phyloP scores from a whole-genome alignment of 2,329 filamentous ascomycete species.

The Pseudopyricularia javanii region DNA sequence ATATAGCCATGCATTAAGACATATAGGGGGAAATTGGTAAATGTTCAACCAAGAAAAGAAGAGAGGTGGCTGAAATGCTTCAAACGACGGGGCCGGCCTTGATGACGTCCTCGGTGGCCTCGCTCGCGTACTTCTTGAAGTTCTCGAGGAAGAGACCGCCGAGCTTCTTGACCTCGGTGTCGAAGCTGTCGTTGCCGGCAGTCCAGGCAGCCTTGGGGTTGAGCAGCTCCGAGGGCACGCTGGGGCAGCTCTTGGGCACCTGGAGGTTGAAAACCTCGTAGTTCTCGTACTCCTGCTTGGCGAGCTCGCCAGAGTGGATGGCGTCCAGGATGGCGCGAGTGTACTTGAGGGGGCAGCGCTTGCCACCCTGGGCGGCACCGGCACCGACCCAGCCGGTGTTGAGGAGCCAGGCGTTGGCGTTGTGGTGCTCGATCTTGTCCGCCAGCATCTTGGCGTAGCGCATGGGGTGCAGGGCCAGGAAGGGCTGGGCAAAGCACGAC shows the following conservation, averaged over 20 bases:
- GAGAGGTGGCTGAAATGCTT: background rate
- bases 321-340: slow-evolving; percentile 96
- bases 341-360: slow-evolving; percentile 97
- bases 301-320: slow-evolving; percentile 94
- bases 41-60: background rate
- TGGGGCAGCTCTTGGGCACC: slow-evolving; percentile 84
- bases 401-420: slow-evolving; percentile 93
- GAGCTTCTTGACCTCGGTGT: slow-evolving; percentile 79
- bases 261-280: slow-evolving; percentile 96
- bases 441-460: slow-evolving; percentile 97
- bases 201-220: slow-evolving; percentile 94
- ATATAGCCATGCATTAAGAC: background rate
- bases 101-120: slow-evolving; percentile 71
- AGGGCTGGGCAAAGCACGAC: slow-evolving; percentile 97
- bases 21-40: background rate
- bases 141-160: slow-evolving; percentile 87
- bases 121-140: slow-evolving; percentile 87
- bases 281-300: slow-evolving; percentile 82
- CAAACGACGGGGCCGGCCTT: slow-evolving; percentile 43
- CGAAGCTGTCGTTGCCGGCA: slow-evolving; percentile 68
- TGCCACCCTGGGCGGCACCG: slow-evolving; percentile 79
- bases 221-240: slow-evolving; percentile 81
- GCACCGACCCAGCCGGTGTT: slow-evolving; percentile 98
- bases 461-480: slow-evolving; percentile 98
- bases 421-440: slow-evolving; percentile 92